Base-by-base conservation (phyloP, 306 rosid species). In the Astragalus membranaceus region DNA sequence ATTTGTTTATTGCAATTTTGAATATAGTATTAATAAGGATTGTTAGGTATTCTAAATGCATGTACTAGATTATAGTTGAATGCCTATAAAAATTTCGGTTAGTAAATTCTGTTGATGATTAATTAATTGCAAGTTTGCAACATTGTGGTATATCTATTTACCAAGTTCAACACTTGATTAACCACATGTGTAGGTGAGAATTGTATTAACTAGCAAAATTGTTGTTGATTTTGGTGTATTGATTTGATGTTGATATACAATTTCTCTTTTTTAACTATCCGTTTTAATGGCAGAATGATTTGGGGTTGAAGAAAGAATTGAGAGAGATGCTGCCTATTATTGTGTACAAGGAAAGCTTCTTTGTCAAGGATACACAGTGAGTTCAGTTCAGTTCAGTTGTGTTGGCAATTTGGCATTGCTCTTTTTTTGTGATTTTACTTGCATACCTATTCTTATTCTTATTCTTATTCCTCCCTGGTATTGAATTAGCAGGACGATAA, bases 311-410 rank as follows among this genome's bases (percentile, higher is more conserved):
- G 56, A 92, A 89, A 64, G 96, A 92, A 53, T 64, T 86, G 59
- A 82, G 98, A 52, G 92, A 92, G 79, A 86, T 92, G 98, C 82
- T 92, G 37, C 96, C 96, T 60, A 76, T 92, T 49, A 63, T 92
- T 78, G 84, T 92, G 1, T 92, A 84, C 83, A 85, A 72, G 57
- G 80, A 88, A 86, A 87, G 95, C 83, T 88, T 89, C 91, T 89
- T 73, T 7, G 92, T 89, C 55, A 86, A 78, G 59, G 98, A 89
- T 67, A 81, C 95, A 12, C 89, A 69, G 96, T 92, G 42, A 89
- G 98, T 89, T 33, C n/a, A 0, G 3, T 58, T 29, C 30, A 33
- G 4, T 58, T 29, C 30, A 57, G 4, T 57, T 57, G 9, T 33
- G 6, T 57, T 13, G 11, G 4, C 30, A 26, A 26, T 26, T 26